A percentile compares a stretch with the other conserved stretches of the same genome.
phyloP scores from a whole-genome alignment of 805 yeast species.

The Spencermartinsiella europaea region DNA sequence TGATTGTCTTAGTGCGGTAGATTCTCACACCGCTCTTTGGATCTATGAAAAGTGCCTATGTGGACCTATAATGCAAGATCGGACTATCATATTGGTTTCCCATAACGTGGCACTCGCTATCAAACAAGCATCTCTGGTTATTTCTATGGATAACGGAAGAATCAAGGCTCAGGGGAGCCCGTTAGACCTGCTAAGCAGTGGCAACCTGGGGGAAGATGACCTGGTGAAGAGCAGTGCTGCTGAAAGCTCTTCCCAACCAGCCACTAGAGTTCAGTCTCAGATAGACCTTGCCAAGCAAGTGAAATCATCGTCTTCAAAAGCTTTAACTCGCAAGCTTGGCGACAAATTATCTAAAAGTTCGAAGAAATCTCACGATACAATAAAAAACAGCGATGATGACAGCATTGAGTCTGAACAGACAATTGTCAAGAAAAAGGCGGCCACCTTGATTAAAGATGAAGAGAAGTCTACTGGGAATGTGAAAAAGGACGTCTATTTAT shows the following conservation, averaged over 20 bases:
- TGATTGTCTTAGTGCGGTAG: slow-evolving; percentile 95
- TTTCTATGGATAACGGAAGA: slow-evolving; percentile 78
- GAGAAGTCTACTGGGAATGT: slow-evolving; percentile 80
- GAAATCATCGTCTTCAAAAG: slow-evolving; percentile 71
- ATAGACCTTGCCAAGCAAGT: slow-evolving; percentile 45
- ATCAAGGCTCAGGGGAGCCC: slow-evolving; percentile 74
- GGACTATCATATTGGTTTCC: slow-evolving; percentile 87
- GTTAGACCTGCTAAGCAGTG: slow-evolving; percentile 31
- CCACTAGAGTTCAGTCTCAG: slow-evolving; percentile 51
- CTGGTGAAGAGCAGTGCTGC: slow-evolving; percentile 52
- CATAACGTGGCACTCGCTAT: slow-evolving; percentile 89
- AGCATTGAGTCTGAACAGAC: slow-evolving; percentile 31
- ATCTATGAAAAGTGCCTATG: slow-evolving; percentile 86
- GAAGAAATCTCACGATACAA: neutral
- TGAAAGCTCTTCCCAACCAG: slow-evolving; percentile 18
- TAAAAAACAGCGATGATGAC: slow-evolving; percentile 22
- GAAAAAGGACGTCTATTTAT: slow-evolving; percentile 60
- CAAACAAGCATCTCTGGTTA: slow-evolving; percentile 74
- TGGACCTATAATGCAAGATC: slow-evolving; percentile 74
- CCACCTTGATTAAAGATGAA: slow-evolving; percentile 73
- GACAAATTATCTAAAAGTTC: slow-evolving; percentile 63
- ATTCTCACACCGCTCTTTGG: slow-evolving; percentile 90
- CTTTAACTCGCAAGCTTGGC: slow-evolving; percentile 67
- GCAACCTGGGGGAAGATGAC: slow-evolving; percentile 54
- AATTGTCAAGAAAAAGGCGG: slow-evolving; percentile 33